Evolutionary conservation across 2,329 filamentous ascomycete genomes (phyloP).

Genomic region (Lasiodiplodia gonubiensis): DNA sequence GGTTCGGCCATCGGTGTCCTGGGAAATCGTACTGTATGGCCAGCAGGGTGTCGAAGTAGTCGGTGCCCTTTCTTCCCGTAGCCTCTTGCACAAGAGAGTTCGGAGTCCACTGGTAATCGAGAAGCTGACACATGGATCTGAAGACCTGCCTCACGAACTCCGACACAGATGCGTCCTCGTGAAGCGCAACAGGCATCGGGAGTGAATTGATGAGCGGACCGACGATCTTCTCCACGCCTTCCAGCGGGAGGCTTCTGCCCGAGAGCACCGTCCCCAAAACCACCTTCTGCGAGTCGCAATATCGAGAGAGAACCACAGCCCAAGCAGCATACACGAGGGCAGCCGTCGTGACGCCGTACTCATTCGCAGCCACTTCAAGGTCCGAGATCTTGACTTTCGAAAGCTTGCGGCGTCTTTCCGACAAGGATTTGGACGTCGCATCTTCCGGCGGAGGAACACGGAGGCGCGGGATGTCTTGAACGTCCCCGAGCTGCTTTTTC

Average conservation of each 20-base stretch:
- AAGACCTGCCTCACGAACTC: conserved; percentile 1
- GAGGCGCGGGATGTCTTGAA: conserved; percentile 20
- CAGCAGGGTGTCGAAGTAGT: conserved; percentile 20
- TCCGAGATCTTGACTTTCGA: neutral
- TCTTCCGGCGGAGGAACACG: conserved; percentile 2
- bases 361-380: neutral
- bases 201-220: conserved; percentile 45
- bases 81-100: conserved; percentile 22
- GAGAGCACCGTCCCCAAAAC: conserved; percentile 45
- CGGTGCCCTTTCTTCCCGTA: conserved; percentile 15
- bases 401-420: neutral
- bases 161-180: neutral
- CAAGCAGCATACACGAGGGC: conserved; percentile 45
- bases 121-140: conserved; percentile 12
- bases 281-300: conserved; percentile 41
- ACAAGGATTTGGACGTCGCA: conserved; percentile 1
- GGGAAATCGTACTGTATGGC: conserved; percentile 27
- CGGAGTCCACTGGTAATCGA: conserved; percentile 18
- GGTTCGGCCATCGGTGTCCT: neutral
- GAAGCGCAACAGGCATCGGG: neutral
- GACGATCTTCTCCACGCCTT: conserved; percentile 37
- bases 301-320: conserved; percentile 42
- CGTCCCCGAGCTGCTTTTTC: neutral
- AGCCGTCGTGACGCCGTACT: conserved; percentile 30
- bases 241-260: conserved; percentile 44